Base-by-base conservation (phyloP, 768 basidiomycete species). In the Pisolithus tinctorius region DNA sequence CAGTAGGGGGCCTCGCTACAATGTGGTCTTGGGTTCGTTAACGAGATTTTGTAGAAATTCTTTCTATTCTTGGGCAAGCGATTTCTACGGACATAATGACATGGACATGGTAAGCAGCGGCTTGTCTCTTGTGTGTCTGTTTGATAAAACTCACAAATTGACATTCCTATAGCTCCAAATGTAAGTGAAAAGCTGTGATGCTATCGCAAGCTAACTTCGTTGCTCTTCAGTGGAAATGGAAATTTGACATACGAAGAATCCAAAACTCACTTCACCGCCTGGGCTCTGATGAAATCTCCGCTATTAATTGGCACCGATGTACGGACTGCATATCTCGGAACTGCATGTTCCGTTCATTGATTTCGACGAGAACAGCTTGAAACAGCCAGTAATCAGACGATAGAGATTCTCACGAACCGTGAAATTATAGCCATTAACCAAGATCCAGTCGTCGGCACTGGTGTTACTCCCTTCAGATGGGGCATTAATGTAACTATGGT, bases 401-500 rank as follows among this genome's bases (percentile, higher is more conserved):
- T 84, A 8, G 73, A 69, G 9, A 81, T 86, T 54, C 69, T 85
- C 37, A 81, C 68, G 53, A 86, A 85, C 64, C 70, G 59, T 34
- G 84, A 86, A 60, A 78, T 86, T 31, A 68, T 85, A 9, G 83
- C 80, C 6, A 83, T 85, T 54, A 82, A 83, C 62, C 84, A 86
- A 58, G 84, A 86, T 57, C 72, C 81, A 0, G 78, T 79, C 2
- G 68, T 80, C 17, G 84, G 83, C 4, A 76, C 74, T 14, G 76
- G 76, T 49, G 74, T 85, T 50, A 77, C 81, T 11, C 83, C 84
- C 2, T 86, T 86, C 72, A 68, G 81, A 53, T 84, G 82, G 82
- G 82, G 82, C 4, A 62, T 82, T 52, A 82, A 83, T 55, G 83
- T 85, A 55, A 49, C 80, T 62, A 9, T 11, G 16, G 11, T 11